These are phyloP conservation scores for Skeletonema marinoi DNA, from an alignment of 108 stramenopile genomes.

Conservation along the genomic window DNA sequence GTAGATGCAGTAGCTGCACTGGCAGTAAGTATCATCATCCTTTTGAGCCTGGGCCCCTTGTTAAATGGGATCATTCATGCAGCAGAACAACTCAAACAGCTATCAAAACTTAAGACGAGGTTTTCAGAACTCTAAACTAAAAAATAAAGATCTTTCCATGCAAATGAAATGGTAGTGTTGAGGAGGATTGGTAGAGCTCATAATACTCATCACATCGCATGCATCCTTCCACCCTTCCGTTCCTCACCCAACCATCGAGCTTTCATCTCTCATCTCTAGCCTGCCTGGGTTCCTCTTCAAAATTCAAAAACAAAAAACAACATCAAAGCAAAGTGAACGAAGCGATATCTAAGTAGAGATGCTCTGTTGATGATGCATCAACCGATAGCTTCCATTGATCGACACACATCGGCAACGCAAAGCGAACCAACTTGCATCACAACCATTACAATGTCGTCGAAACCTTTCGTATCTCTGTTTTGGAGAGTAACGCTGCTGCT, in stretches of 20 bases:
- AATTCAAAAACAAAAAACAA: no score
- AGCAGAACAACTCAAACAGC: slow-evolving; percentile 14
- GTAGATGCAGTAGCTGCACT: slow-evolving; percentile 81
- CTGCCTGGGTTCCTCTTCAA: no score
- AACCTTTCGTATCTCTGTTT: neutral
- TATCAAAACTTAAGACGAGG: slow-evolving; percentile 19
- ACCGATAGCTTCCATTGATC: no score
- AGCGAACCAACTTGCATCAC: neutral
- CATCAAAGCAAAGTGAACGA: no score
- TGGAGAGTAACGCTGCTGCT: neutral
- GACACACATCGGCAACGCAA: neutral
- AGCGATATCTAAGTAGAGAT: no score
- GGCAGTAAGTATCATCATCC: slow-evolving; percentile 71
- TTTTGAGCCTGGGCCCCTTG: slow-evolving; percentile 65
- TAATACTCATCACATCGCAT: no score
- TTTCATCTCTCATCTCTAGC: no score
- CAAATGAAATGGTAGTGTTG: neutral
- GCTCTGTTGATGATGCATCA: no score
- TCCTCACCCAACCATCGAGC: no score
- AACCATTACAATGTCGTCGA: neutral
- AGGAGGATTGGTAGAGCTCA: no score
- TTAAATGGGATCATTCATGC: slow-evolving; percentile 41
- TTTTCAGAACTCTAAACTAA: neutral
- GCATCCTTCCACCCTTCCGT: no score
- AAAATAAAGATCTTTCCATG: no score